phyloP scores from a whole-genome alignment of 1,139 yeast genomes.

The Taphrina wiesneri region DNA sequence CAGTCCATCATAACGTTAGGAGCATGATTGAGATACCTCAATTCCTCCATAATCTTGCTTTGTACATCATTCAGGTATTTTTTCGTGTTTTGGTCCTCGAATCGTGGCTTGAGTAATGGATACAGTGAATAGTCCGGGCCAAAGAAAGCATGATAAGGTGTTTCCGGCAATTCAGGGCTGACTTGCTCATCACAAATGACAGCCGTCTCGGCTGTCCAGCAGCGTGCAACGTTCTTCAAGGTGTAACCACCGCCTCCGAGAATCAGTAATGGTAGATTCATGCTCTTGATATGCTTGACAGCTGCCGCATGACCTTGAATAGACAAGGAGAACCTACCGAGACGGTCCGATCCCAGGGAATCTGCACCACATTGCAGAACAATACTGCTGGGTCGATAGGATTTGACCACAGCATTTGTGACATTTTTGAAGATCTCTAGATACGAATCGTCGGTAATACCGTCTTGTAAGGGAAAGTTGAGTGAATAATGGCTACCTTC shows the following conservation, averaged over 20 bases:
- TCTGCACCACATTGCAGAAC: slow-evolving; percentile 92
- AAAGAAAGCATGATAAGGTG: slow-evolving; percentile 86
- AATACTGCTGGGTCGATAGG: slow-evolving; percentile 91
- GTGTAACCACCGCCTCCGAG: slow-evolving; percentile 99
- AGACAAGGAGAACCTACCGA: slow-evolving; percentile 88
- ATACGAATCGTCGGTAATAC: slow-evolving; percentile 86
- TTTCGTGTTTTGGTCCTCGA: slow-evolving; percentile 83
- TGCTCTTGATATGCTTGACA: slow-evolving; percentile 81
- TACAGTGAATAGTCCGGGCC: slow-evolving; percentile 90
- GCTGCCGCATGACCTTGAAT: slow-evolving; percentile 96
- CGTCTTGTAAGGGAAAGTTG: slow-evolving; percentile 87
- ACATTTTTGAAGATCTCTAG: slow-evolving; percentile 86
- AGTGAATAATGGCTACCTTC: slow-evolving; percentile 84
- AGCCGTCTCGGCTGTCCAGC: slow-evolving; percentile 95
- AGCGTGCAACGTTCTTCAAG: slow-evolving; percentile 87
- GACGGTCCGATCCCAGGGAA: slow-evolving; percentile 83
- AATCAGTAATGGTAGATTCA: slow-evolving; percentile 85
- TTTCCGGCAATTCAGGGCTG: slow-evolving; percentile 72
- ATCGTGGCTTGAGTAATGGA: slow-evolving; percentile 82
- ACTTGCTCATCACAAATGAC: slow-evolving; percentile 76
- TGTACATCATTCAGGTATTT: slow-evolving; percentile 80
- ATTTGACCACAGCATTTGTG: slow-evolving; percentile 75
- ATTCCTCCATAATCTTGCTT: slow-evolving; percentile 74
- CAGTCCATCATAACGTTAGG: slow-evolving; percentile 94
- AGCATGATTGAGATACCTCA: slow-evolving; percentile 80